Percentiles rank a stretch among this genome's conserved stretches.
Evolutionary conservation across 495 filamentous ascomycete genomes (phyloP).

Genomic region (Aspergillus nidulans): DNA sequence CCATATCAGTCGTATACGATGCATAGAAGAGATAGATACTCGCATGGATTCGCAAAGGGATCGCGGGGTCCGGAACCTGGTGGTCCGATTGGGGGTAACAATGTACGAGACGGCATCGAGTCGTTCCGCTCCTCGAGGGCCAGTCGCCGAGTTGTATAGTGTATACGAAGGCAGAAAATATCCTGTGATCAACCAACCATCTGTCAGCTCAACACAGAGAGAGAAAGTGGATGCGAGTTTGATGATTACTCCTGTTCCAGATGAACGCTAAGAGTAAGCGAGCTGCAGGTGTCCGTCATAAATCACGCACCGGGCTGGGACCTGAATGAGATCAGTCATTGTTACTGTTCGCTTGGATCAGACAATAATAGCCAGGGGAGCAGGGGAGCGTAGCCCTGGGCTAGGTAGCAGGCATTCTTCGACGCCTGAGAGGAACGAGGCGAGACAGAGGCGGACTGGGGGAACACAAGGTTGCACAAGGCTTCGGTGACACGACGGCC

Average conservation of each 20-base stretch:
- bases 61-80: too few relatives aligned
- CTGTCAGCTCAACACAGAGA: not conserved
- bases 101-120: too few relatives aligned
- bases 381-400: not conserved
- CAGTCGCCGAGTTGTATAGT: not conserved
- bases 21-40: too few relatives aligned
- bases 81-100: too few relatives aligned
- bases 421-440: not conserved
- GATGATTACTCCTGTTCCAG: constrained; percentile 7
- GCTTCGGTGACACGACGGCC: not conserved
- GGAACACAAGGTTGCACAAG: constrained; percentile 10
- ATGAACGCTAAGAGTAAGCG: constrained; percentile 12
- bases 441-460: not conserved
- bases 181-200: not conserved
- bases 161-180: not conserved
- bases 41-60: too few relatives aligned
- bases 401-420: not conserved
- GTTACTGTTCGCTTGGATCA: not conserved
- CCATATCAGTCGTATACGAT: too few relatives aligned
- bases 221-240: constrained; percentile 5
- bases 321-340: not conserved
- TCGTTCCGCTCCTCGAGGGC: too few relatives aligned
- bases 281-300: constrained; percentile 21
- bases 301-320: constrained; percentile 20
- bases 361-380: too few relatives aligned